phyloP scores from a whole-genome alignment of 2,329 filamentous ascomycete genomes.

The Aureobasidium pullulans region DNA sequence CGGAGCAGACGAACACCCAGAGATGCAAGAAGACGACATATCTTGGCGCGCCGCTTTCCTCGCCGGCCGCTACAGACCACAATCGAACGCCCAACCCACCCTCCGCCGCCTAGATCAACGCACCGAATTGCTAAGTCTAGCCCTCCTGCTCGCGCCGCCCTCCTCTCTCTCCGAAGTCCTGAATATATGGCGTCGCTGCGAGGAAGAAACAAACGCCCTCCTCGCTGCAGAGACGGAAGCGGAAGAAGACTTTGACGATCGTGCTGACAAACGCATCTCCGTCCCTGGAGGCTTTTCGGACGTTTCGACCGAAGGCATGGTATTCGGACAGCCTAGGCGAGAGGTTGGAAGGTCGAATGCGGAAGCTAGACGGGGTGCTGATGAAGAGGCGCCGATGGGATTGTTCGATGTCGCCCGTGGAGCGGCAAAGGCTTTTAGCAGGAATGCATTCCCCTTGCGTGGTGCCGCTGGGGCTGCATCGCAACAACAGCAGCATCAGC shows the following conservation, averaged over 20 bases:
- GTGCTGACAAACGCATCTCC: conserved; percentile 45
- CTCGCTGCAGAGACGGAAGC: conserved; percentile 59
- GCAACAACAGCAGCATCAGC: conserved; percentile 17
- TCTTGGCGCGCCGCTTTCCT: conserved; percentile 73
- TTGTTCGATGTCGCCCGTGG: conserved; percentile 46
- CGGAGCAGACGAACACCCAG: not conserved
- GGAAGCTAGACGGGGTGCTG: conserved; percentile 25
- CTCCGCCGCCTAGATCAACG: conserved; percentile 70
- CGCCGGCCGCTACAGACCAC: conserved; percentile 61
- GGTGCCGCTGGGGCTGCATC: conserved; percentile 3
- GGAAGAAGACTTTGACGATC: conserved; percentile 64
- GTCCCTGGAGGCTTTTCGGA: conserved; percentile 37
- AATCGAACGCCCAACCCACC: conserved; percentile 43
- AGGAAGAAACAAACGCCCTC: conserved; percentile 65
- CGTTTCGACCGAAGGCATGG: conserved; percentile 22
- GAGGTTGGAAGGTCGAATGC: conserved; percentile 28
- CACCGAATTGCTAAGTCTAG: conserved; percentile 70
- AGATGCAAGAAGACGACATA: conserved; percentile 50
- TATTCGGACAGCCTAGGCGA: conserved; percentile 33
- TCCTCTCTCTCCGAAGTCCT: conserved; percentile 66
- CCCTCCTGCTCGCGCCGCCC: conserved; percentile 65
- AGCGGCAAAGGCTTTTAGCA: conserved; percentile 41
- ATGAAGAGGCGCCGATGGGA: conserved; percentile 45
- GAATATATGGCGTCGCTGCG: conserved; percentile 66
- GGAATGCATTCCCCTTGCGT: conserved; percentile 40